These are phyloP conservation scores for Clarireedia homoeocarpa DNA, from an alignment of 2,329 filamentous ascomycete species.

Conservation along the genomic window DNA sequence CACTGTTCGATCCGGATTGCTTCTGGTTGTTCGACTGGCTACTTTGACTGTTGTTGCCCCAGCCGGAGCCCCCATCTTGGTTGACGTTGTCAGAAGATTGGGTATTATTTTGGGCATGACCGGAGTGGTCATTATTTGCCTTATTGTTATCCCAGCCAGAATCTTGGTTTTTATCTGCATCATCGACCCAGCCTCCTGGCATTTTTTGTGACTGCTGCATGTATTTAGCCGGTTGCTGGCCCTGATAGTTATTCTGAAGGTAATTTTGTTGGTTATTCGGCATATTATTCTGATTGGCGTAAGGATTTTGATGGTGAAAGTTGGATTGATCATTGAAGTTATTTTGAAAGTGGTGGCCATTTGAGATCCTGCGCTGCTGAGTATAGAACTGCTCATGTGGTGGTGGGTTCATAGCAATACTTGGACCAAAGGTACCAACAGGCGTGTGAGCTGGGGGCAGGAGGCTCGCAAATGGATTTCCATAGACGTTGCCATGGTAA, in stretches of 20 bases:
- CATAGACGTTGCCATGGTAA: conserved; percentile 50
- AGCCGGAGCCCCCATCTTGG: neutral
- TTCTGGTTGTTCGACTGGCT: conserved; percentile 10
- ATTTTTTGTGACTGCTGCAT: conserved; percentile 5
- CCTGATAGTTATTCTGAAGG: neutral
- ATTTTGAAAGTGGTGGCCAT: no score
- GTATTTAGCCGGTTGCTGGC: neutral
- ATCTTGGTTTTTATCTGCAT: conserved; percentile 3
- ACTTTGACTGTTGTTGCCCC: conserved; percentile 10
- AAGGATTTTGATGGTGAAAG: no score
- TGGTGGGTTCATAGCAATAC: conserved; percentile 22
- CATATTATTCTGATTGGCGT: neutral
- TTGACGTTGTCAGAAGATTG: neutral
- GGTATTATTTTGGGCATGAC: neutral
- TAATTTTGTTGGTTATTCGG: neutral
- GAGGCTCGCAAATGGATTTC: conserved; percentile 40
- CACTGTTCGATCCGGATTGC: conserved; percentile 2
- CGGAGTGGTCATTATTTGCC: conserved; percentile 2
- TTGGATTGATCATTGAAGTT: no score
- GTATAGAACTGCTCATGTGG: neutral
- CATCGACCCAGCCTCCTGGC: conserved; percentile 13
- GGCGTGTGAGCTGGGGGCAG: conserved; percentile 38
- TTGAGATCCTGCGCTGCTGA: neutral
- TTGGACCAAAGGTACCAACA: conserved; percentile 30
- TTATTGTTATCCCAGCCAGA: neutral